Evolutionary conservation across 192 early-diverging fungal species (phyloP).

Genomic region (Coemansia sp.): DNA sequence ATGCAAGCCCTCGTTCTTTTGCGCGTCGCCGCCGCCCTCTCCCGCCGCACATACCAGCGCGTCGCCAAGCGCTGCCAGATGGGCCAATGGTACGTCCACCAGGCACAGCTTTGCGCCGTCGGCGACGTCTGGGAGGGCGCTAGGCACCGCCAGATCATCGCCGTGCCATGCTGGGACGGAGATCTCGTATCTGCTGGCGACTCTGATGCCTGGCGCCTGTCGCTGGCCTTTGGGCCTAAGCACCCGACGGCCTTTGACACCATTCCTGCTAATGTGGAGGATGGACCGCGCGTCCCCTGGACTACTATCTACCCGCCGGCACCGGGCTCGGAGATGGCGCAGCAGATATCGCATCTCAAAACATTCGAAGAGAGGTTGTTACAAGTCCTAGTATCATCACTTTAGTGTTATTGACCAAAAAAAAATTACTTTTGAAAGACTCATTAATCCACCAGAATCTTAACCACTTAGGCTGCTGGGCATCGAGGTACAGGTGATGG

Average conservation of each 20-base stretch:
- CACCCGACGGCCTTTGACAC: slow-evolving; percentile 35
- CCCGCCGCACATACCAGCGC: slow-evolving; percentile 14
- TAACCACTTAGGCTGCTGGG: background rate
- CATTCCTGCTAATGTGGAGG: background rate
- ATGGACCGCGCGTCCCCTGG: slow-evolving; percentile 27
- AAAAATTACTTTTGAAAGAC: background rate
- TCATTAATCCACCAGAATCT: background rate
- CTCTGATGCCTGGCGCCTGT: slow-evolving; percentile 20
- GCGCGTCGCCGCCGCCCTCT: slow-evolving; percentile 39
- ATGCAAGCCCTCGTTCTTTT: slow-evolving; percentile 43
- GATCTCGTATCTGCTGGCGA: background rate
- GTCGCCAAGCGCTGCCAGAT: slow-evolving; percentile 25
- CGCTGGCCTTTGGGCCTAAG: slow-evolving; percentile 46
- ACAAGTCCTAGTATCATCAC: slow-evolving; percentile 15
- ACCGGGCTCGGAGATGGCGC: background rate
- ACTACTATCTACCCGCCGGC: slow-evolving; percentile 33
- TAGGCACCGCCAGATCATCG: slow-evolving; percentile 44
- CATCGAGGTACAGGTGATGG: background rate
- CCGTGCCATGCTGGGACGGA: slow-evolving; percentile 33
- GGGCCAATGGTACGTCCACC: slow-evolving; percentile 52
- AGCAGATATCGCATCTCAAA: slow-evolving; percentile 5
- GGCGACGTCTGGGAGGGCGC: slow-evolving; percentile 48
- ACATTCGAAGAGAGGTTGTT: slow-evolving; percentile 37
- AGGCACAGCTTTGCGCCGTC: slow-evolving; percentile 51
- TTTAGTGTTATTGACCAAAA: no score